These are phyloP conservation scores for Calycina marina DNA, from an alignment of 2,329 filamentous ascomycete genomes.

Conservation along the genomic window DNA sequence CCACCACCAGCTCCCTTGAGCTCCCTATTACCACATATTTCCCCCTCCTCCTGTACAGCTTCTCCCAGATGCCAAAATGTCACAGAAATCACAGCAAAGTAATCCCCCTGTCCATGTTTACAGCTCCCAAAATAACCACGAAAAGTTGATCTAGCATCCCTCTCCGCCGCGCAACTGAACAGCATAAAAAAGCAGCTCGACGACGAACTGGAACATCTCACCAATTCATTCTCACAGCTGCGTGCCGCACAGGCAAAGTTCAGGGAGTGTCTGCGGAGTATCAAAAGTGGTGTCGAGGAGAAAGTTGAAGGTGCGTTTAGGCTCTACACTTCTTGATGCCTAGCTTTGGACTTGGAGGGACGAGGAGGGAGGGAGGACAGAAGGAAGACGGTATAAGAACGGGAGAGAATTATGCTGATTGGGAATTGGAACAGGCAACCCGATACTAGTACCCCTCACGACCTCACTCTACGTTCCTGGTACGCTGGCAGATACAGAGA, in stretches of 20 bases:
- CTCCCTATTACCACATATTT: too few species aligned
- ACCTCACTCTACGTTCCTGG: conserved; percentile 91
- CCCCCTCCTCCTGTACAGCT: too few species aligned
- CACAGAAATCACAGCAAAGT: too few species aligned
- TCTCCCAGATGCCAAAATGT: too few species aligned
- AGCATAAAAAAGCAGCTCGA: conserved; percentile 93
- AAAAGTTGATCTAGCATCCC: conserved; percentile 58
- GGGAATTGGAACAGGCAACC: conserved; percentile 26
- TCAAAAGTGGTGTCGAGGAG: conserved; percentile 41
- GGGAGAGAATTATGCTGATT: conserved; percentile 4
- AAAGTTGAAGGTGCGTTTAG: conserved; percentile 22
- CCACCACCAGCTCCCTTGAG: too few species aligned
- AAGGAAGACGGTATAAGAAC: neutral
- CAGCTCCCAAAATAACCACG: too few species aligned
- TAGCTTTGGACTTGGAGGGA: neutral
- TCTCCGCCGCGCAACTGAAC: conserved; percentile 73
- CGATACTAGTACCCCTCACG: conserved; percentile 82
- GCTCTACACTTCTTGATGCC: neutral
- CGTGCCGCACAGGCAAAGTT: conserved; percentile 86
- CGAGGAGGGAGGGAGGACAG: neutral
- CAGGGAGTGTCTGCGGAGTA: conserved; percentile 71
- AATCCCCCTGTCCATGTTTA: too few species aligned
- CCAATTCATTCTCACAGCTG: conserved; percentile 76
- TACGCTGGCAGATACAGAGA: conserved; percentile 55
- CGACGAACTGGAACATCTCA: conserved; percentile 89